These are phyloP conservation scores for Halophytophthora batemanensis DNA, from an alignment of 352 stramenopile genomes.

Conservation along the genomic window DNA sequence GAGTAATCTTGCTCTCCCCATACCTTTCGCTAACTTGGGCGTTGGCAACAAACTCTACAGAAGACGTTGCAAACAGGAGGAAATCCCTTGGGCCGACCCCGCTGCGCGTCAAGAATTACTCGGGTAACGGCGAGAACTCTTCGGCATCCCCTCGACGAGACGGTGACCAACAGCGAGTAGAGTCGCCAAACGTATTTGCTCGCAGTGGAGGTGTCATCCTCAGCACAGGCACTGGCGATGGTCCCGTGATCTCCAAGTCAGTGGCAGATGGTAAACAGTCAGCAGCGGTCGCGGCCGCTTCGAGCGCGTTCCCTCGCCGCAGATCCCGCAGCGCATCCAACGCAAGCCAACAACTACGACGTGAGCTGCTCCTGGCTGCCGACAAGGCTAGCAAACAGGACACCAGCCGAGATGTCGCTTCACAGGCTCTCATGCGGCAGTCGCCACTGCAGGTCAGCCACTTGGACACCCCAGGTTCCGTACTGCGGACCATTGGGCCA, in stretches of 20 bases:
- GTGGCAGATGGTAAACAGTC: slow-evolving; percentile 9
- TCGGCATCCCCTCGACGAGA: slow-evolving; percentile 13
- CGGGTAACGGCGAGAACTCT: neutral
- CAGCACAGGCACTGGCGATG: slow-evolving; percentile 23
- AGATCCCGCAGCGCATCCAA: slow-evolving; percentile 20
- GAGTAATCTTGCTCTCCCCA: neutral
- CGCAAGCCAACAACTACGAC: slow-evolving; percentile 13
- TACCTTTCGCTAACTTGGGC: neutral
- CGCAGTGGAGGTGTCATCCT: slow-evolving; percentile 22
- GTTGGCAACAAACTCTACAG: no score
- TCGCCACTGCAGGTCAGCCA: slow-evolving; percentile 15
- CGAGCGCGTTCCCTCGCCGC: slow-evolving; percentile 15
- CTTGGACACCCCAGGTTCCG: slow-evolving; percentile 12
- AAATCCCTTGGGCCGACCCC: neutral
- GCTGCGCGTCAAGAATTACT: slow-evolving; percentile 1
- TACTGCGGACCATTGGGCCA: slow-evolving; percentile 9
- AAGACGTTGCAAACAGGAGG: no score
- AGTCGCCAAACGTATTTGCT: slow-evolving; percentile 11
- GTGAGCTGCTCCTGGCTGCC: slow-evolving; percentile 13
- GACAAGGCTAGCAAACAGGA: slow-evolving; percentile 11
- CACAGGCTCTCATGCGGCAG: slow-evolving; percentile 6
- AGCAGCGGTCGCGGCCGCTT: slow-evolving; percentile 2
- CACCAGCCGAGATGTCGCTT: slow-evolving; percentile 4
- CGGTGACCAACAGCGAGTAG: slow-evolving; percentile 3
- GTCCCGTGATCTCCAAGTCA: slow-evolving; percentile 13